Percentiles rank a stretch among this genome's conserved stretches.
Conservation (phyloP, 768 basidiomycete genomes). For the Tricholoma saponaceum region DNA sequence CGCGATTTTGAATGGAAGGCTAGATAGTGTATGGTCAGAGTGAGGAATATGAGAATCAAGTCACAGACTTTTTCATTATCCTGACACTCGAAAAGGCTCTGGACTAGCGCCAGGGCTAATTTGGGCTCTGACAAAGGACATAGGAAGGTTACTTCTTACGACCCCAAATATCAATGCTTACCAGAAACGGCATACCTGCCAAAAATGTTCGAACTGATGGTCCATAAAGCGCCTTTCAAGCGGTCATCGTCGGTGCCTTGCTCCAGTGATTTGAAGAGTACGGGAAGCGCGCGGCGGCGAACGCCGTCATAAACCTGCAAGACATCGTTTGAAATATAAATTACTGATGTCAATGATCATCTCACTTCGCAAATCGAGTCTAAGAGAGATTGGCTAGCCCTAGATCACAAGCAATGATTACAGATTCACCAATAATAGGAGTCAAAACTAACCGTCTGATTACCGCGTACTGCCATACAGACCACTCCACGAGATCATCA, state of each 20-base stretch:
- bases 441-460: conserved; percentile 38
- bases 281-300: conserved; percentile 55
- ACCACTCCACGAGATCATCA: conserved; percentile 73
- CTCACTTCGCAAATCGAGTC: conserved; percentile 50
- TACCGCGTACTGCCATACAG: conserved; percentile 69
- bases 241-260: conserved; percentile 79
- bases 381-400: conserved; percentile 45
- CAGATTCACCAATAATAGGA: neutral
- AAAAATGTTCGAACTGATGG: conserved; percentile 60
- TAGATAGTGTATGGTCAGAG: conserved; percentile 19
- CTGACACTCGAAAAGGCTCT: conserved; percentile 66
- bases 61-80: conserved; percentile 75
- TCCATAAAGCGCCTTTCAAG: conserved; percentile 92
- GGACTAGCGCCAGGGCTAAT: conserved; percentile 52
- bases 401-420: conserved; percentile 23
- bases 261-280: conserved; percentile 51
- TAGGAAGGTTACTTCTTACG: neutral
- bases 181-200: conserved; percentile 53
- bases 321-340: neutral
- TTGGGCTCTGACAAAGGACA: conserved; percentile 51
- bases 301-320: conserved; percentile 65
- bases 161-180: conserved; percentile 17
- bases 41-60: neutral
- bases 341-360: neutral
- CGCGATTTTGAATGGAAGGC: conserved; percentile 75